These are phyloP conservation scores for Scheffersomyces insectosa DNA, from an alignment of 1,139 yeast genomes.

Conservation along the genomic window DNA sequence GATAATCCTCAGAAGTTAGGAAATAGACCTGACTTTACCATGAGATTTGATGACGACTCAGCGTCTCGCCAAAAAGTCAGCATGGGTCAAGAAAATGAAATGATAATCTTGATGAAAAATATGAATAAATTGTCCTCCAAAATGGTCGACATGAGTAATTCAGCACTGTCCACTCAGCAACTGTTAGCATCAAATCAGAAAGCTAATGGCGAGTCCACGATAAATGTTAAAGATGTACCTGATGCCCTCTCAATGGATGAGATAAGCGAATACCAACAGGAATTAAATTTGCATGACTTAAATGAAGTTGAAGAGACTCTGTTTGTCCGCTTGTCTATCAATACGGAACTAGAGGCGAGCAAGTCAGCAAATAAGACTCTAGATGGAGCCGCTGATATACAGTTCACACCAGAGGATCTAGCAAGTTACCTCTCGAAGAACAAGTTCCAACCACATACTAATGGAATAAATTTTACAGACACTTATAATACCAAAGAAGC, in stretches of 20 bases:
- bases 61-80: slow-evolving; percentile 1
- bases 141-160: slow-evolving; percentile 63
- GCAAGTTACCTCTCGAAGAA: slow-evolving; percentile 26
- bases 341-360: slow-evolving; percentile 15
- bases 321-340: slow-evolving; percentile 60
- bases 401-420: slow-evolving; percentile 19
- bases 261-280: slow-evolving; percentile 43
- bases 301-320: slow-evolving; percentile 50
- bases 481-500: slow-evolving; percentile 33
- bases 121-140: slow-evolving; percentile 87
- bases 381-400: neutral
- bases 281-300: slow-evolving; percentile 63
- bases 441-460: slow-evolving; percentile 14
- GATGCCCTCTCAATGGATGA: slow-evolving; percentile 28
- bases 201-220: slow-evolving; percentile 9
- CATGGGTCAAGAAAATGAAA: slow-evolving; percentile 54
- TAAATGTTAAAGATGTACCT: slow-evolving; percentile 24
- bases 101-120: slow-evolving; percentile 75
- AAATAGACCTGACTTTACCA: slow-evolving; percentile 84
- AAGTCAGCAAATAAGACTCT: neutral
- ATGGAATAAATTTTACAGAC: slow-evolving; percentile 42
- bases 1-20: slow-evolving; percentile 81
- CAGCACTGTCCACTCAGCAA: slow-evolving; percentile 23
- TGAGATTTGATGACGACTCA: slow-evolving; percentile 67
- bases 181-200: neutral